These are phyloP conservation scores for Gymnopilus dilepis DNA, from an alignment of 768 basidiomycete species.

Conservation along the genomic window DNA sequence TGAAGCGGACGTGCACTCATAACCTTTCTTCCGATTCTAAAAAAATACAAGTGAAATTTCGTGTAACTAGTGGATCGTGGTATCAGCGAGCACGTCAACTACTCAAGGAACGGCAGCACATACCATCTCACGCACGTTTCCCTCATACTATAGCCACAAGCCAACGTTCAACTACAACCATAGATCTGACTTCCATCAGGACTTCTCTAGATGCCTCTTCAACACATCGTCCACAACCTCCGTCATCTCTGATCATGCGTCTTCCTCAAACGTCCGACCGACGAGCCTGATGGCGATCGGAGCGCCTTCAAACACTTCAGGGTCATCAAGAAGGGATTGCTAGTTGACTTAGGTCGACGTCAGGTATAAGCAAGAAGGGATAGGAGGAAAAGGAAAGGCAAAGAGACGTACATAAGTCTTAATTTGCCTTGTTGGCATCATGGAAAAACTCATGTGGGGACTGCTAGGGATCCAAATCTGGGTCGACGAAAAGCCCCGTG, in stretches of 20 bases:
- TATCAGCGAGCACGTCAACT: too few relatives aligned
- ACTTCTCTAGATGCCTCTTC: conserved; percentile 29
- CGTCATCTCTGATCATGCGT: conserved; percentile 71
- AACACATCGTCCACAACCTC: conserved; percentile 66
- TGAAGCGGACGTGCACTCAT: too few relatives aligned
- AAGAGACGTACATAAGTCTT: conserved; percentile 55
- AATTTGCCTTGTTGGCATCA: conserved; percentile 52
- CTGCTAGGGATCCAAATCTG: conserved; percentile 51
- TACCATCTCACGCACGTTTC: too few relatives aligned
- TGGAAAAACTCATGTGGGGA: conserved; percentile 52
- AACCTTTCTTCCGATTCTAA: too few relatives aligned
- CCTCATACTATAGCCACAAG: too few relatives aligned
- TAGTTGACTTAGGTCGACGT: too few relatives aligned
- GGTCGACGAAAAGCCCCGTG: conserved; percentile 62
- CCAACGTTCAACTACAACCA: too few relatives aligned
- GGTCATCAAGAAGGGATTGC: conserved; percentile 53
- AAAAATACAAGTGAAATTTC: too few relatives aligned
- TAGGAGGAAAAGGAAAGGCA: not conserved
- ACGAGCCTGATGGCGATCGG: conserved; percentile 72
- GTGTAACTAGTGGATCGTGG: too few relatives aligned
- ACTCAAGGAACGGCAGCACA: too few relatives aligned
- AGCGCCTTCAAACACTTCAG: conserved; percentile 57
- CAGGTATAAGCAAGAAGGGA: too few relatives aligned
- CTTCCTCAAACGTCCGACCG: conserved; percentile 75
- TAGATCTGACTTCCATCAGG: too few relatives aligned